Conservation (phyloP, 2,329 filamentous ascomycete species). For the Colletotrichum coccodes region DNA sequence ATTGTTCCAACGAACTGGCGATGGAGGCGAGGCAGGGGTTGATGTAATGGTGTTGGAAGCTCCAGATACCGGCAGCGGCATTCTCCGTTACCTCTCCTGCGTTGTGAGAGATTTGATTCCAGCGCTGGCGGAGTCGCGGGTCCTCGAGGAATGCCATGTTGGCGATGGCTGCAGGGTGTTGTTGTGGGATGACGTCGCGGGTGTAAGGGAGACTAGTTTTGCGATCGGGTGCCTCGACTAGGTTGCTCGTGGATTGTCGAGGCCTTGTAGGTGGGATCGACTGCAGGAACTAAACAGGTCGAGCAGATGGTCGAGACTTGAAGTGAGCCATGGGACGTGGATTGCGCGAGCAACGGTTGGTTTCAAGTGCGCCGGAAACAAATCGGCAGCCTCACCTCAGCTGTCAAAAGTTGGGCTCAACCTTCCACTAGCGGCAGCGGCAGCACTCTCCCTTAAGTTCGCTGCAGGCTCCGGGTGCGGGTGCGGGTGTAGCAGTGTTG, state of each 20-base stretch:
- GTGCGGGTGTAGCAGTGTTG: conserved; percentile 15
- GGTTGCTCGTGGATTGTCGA: conserved; percentile 4
- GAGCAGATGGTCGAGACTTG: conserved; percentile 1
- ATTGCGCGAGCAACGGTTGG: conserved; percentile 22
- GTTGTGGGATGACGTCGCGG: conserved; percentile 25
- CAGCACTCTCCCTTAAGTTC: not conserved
- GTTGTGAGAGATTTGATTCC: conserved; percentile 92
- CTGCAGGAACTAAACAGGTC: not conserved
- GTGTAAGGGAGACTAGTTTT: not conserved
- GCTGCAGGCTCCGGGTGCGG: conserved; percentile 21
- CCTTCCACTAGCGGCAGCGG: conserved; percentile 23
- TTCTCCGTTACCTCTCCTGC: conserved; percentile 91
- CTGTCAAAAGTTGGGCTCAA: conserved; percentile 32
- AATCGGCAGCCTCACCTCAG: conserved; percentile 21
- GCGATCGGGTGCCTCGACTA: conserved; percentile 23
- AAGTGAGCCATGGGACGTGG: conserved; percentile 27
- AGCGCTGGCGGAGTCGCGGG: conserved; percentile 89
- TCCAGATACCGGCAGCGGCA: conserved; percentile 91
- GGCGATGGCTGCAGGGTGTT: conserved; percentile 30
- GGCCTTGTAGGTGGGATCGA: conserved; percentile 8
- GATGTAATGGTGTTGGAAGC: conserved; percentile 87
- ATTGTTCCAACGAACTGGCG: conserved; percentile 74
- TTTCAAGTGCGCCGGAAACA: conserved; percentile 32
- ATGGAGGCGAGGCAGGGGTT: conserved; percentile 81
- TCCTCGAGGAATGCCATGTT: conserved; percentile 76